Percentiles rank a stretch among this genome's conserved stretches.
These are phyloP conservation scores for Myriosclerotinia duriaeana DNA, from an alignment of 2,329 filamentous ascomycete species.

Conservation along the genomic window DNA sequence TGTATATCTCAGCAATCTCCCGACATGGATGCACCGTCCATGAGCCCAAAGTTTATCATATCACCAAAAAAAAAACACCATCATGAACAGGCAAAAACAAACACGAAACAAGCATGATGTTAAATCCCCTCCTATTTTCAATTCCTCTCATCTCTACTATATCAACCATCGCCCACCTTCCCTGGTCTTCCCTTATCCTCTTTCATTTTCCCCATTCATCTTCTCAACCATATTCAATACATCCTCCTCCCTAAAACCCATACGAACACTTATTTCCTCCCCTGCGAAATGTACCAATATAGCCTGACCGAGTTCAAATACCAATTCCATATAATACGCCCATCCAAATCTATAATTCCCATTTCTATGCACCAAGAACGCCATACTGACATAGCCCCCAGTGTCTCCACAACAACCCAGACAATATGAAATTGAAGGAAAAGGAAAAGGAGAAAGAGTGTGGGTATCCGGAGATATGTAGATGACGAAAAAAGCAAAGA, in stretches of 20 bases:
- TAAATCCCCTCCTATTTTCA: background rate
- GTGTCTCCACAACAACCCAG: background rate
- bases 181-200: background rate
- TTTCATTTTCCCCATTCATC: background rate
- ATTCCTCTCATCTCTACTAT: background rate
- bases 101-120: background rate
- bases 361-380: background rate
- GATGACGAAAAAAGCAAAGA: slow-evolving; percentile 9
- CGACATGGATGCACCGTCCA: too few species aligned
- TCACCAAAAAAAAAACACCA: too few species aligned
- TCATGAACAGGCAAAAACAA: background rate
- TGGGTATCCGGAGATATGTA: slow-evolving; percentile 4
- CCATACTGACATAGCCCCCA: background rate
- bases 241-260: background rate
- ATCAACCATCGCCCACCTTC: background rate
- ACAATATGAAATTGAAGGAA: background rate
- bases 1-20: too few species aligned
- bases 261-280: background rate
- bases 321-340: slow-evolving; percentile 11
- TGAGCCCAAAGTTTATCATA: too few species aligned
- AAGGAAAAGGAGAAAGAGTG: background rate
- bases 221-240: background rate
- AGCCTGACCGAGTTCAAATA: too few species aligned
- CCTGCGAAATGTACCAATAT: background rate
- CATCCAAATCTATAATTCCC: slow-evolving; percentile 19